Base-by-base conservation (phyloP, 495 filamentous ascomycete genomes). In the Immersiella caudata region DNA sequence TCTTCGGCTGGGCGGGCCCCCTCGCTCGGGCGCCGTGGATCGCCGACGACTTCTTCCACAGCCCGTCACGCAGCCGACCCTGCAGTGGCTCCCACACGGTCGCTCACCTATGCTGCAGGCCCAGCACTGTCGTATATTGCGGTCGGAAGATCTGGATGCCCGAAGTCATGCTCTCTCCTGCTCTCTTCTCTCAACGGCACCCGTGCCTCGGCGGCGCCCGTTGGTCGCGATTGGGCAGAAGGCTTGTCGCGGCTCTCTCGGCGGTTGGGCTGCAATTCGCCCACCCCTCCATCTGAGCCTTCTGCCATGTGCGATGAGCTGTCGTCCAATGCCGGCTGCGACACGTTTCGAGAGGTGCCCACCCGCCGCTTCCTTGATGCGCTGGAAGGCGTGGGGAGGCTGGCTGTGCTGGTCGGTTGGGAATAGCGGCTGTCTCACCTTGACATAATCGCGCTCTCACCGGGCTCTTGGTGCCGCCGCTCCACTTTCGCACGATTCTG, bases 211-310 rank as follows among this genome's bases (percentile, higher is more conserved):
- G n/a, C n/a, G n/a, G n/a, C n/a, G 52, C 27, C 20, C 51, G 50
- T 20, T 14, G 26, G 21, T 25, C 35, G 60, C 60, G 63, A 27
- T 27, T n/a, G 18, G 27, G 20, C 14, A 60, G 20, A 6, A n/a
- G 50, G 27, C 49, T 35, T 61, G 35, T 58, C 36, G 64, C 63
- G 59, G 58, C 64, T 63, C n/a, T 21, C 68, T 66, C 64, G 68
- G 68, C 21, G 52, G 27, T 68, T 66, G 68, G 68, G 64, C 67
- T 58, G 50, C 67, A 66, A 69, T 65, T 36, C 55, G 40, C 66
- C 35, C 60, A 64, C 55, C 61, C 50, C 58, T 33, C 29, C 8
- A 55, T 62, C 33, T 14, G 6, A 49, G 29, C 57, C 61, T n/a
- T 21, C 21, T 51, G 64, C 64, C 64, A 66, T 63, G 52, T 54